These are phyloP conservation scores for Papilionanthe hybrid DNA, from an alignment of 116 monocot species.

Conservation along the genomic window DNA sequence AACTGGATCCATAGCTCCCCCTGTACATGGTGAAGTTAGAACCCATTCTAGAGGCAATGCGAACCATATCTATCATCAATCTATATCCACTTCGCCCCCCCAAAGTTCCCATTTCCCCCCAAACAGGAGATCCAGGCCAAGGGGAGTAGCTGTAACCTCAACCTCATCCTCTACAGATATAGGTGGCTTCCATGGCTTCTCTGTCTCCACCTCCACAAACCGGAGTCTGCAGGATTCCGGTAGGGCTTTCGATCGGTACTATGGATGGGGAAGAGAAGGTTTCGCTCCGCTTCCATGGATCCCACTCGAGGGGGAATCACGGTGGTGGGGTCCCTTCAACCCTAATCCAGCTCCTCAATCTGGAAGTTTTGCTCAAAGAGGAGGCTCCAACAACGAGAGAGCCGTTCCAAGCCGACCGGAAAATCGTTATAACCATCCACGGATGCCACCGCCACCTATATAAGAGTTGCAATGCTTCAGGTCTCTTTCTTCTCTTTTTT, in stretches of 20 bases:
- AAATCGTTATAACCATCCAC: constrained; percentile 16
- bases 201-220: constrained; percentile 23
- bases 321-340: constrained; percentile 55
- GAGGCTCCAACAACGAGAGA: constrained; percentile 4
- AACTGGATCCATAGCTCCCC: constrained; percentile 20
- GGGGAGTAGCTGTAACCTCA: constrained; percentile 38
- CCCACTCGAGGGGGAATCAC: constrained; percentile 40
- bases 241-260: constrained; percentile 25
- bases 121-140: constrained; percentile 31
- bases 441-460: constrained; percentile 15
- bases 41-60: constrained; percentile 13
- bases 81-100: constrained; percentile 14
- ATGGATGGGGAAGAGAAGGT: constrained; percentile 31
- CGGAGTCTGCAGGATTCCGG: constrained; percentile 23
- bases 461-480: constrained; percentile 23
- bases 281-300: constrained; percentile 41
- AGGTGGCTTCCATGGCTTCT: constrained; percentile 42
- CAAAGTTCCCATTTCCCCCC: constrained; percentile 18
- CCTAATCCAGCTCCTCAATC: constrained; percentile 23
- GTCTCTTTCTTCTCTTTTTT: background rate
- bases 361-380: constrained; percentile 22
- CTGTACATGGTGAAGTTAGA: constrained; percentile 32
- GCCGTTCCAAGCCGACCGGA: constrained; percentile 13
- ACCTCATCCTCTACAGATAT: constrained; percentile 38
- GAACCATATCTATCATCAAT: too few relatives aligned